Base-by-base conservation (phyloP, 148 eudicot species). In the Mesembryanthemum crystallinum region DNA sequence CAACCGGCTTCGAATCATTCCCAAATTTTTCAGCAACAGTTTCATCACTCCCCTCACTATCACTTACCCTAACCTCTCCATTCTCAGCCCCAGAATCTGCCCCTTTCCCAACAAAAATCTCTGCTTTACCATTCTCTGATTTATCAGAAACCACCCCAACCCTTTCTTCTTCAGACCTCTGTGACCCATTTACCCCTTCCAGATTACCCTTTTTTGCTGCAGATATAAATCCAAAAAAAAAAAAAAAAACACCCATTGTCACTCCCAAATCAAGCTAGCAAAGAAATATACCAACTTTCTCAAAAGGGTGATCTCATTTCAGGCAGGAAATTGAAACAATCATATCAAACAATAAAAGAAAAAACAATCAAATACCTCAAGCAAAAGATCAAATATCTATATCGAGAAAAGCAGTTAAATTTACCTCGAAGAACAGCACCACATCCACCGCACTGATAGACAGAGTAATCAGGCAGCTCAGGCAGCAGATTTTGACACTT, bases 361-460 rank as follows among this genome's bases (percentile, higher is more conserved):
- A 69, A 17, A 39, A 33, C 32, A 64, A 8, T 45, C 14, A 45
- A 45, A 10, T 87, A 96, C 98, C 97, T 80, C 88, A 49, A 64
- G 0, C 49, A 45, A 45, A 72, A 76, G 52, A 72, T 57, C 67
- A 71, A 71, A 28, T 37, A 57, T 61, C 58, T 27, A 67, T n/a
- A 30, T 8, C 7, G 80, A 35, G 24, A 14, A 28, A 59, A 72
- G 33, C 55, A 55, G 70, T 62, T 47, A 35, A 23, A 52, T 87
- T n/a, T n/a, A 96, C 99, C 98, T 80, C 88, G 55, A 64, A 91
- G 91, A 83, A 96, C 87, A 84, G 97, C 88, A 55, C 98, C 99
- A 86, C 98, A 96, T 17, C 97, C 94, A 70, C 94, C 94, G 82
- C 99, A 92, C 80, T 86, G 88, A 79, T 92, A 92, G 76, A 95